Base-by-base conservation (phyloP, 2,329 filamentous ascomycete genomes). In the Monosporascus sp. region DNA sequence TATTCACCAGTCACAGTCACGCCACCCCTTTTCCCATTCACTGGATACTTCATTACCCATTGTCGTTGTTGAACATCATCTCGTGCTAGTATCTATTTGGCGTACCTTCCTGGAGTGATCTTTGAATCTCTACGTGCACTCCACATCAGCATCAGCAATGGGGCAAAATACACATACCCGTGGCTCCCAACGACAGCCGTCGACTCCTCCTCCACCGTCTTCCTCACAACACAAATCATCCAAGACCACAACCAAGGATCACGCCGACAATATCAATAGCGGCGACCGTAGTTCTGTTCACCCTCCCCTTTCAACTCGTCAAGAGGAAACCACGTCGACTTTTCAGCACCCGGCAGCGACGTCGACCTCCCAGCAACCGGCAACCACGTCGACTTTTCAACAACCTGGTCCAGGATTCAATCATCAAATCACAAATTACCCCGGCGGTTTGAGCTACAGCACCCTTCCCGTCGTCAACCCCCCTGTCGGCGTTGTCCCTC, bases 391-490 rank as follows among this genome's bases (percentile, higher is more conserved):
- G 4, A 41, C 36, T 8, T 60, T 55, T 41, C 57, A 62, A 47
- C 44, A 27, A 3, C 48, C 59, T 6, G 56, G 53, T 7, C 59
- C 60, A 22, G 60, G 58, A n/a, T 61, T 61, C 22, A 36, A 52
- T 8, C 52, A 60, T 22, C 55, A 35, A 11, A 58, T 63, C 48
- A 52, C 49, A 38, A 60, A 61, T 48, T 31, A 56, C 24, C 55
- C 60, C 36, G 49, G 50, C 39, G 57, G 61, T 31, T 54, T 57
- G n/a, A 49, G 48, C 44, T 57, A 56, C 52, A 49, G 38, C 7
- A 43, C 49, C 18, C 31, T 60, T 22, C 52, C 57, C 49, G 58
- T 58, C 17, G 36, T 45, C 49, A 61, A 62, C 17, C 59, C 61
- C 3, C 31, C 57, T 17, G 25, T 50, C n/a, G 43, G 22, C 48